Base-by-base conservation (phyloP, 495 filamentous ascomycete species). In the Penicillium goetzii region DNA sequence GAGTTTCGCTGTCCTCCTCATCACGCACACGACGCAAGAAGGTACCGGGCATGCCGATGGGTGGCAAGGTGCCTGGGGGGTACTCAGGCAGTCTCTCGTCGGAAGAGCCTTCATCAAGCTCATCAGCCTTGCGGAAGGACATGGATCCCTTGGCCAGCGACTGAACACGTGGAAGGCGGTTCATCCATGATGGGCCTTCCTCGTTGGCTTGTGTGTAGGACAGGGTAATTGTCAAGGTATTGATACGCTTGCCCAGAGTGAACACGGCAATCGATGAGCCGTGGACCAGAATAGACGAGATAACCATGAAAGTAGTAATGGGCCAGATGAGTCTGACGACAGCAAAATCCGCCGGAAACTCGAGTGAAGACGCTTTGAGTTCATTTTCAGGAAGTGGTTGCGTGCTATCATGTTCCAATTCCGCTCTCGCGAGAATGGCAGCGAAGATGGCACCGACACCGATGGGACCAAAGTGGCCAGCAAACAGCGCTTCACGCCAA, bases 181-280 rank as follows among this genome's bases (percentile, higher is more conserved):
- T 92, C 89, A 98, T 93, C 96, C 96, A 99, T 21, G 84, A 86
- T 2, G 92, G 92, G 7, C 92, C 92, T 7, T 97, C 93, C 67
- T 97, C 94, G 58, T 89, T 89, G 59, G 89, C 93, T 66, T 86
- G 82, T 0, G 96, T 98, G 78, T 97, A 98, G 0, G 96, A 98
- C 82, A 98, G 89, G 14, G 95, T 97, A 54, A 99, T 84, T 12
- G 91, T 92, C 63, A 99, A 82, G 3, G 96, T 98, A 76, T 99
- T 98, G 83, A 99, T 98, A 52, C 90, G 95, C 74, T 98, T 99
- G 53, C 96, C 96, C 9, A 99, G 85, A 0, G 96, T 98, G 71
- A 99, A 99, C 14, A 99, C 96, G 10, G 96, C 96, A 72, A 99
- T 92, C 0, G 96, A 99, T 30, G 94, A 97, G 9, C 96, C 96